Evolutionary conservation across 495 filamentous ascomycete species (phyloP).

Genomic region (Corynascus novoguineensis): DNA sequence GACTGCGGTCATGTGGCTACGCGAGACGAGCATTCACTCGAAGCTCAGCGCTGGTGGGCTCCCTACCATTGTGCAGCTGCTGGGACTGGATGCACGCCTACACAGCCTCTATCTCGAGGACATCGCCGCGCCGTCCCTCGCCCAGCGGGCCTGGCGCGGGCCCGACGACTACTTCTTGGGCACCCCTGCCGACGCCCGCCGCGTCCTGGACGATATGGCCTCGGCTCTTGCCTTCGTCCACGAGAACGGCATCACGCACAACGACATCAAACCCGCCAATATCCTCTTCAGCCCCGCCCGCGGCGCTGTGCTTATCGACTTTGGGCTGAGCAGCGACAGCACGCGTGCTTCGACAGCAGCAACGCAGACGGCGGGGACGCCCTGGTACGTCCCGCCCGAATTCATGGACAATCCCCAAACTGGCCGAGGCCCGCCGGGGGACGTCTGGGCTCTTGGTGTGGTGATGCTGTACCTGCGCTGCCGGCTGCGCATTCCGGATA

Average conservation of each 20-base stretch:
- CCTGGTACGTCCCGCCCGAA: background rate
- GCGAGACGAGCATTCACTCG: background rate
- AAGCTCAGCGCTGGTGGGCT: no score
- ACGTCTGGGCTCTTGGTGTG: constrained; percentile 3
- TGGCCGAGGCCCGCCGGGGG: background rate
- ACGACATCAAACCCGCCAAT: no score
- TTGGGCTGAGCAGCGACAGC: no score
- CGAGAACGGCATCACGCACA: no score
- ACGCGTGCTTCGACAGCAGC: no score
- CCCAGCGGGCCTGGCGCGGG: background rate
- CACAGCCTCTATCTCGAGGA: constrained; percentile 1
- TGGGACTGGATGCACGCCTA: no score
- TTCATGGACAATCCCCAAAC: background rate
- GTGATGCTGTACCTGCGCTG: constrained; percentile 1
- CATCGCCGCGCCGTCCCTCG: background rate
- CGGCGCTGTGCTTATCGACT: no score
- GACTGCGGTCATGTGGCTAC: background rate
- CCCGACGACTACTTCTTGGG: background rate
- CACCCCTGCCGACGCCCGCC: background rate
- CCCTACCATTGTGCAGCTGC: no score
- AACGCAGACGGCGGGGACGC: no score
- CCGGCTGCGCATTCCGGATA: constrained; percentile 5
- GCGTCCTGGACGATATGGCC: no score
- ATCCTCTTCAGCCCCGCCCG: no score
- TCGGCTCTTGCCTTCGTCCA: no score